Base-by-base conservation (phyloP, 305 asterid genomes). In the Solanum chacoense region DNA sequence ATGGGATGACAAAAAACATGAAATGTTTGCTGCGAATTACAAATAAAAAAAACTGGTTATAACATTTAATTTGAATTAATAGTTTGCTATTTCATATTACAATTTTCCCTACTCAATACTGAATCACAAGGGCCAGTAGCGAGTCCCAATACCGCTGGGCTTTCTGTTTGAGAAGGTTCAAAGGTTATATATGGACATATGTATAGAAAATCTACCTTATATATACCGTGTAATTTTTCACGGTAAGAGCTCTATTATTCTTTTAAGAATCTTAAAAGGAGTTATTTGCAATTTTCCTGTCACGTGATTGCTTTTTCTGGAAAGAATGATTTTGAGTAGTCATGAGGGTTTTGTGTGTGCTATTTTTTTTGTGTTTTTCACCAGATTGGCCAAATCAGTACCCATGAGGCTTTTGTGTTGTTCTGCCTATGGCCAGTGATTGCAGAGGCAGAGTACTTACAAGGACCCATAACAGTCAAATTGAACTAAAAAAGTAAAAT, bases 381-480 rank as follows among this genome's bases (percentile, higher is more conserved):
- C 85, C 85, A 79, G 65, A 79, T 79, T 38, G 85, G 50, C 35
- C n/a, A n/a, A 45, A 4, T 79, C 87, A 63, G n/a, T 50, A 74
- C 71, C 74, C 59, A 42, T 88, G 59, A 18, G 75, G 90, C 55
- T 28, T 38, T 93, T 86, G 90, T 88, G 88, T 76, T 89, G 59
- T 26, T 87, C 89, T 67, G 91, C 38, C 36, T 92, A 3, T 93
- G 91, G 85, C 89, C 93, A 88, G 91, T 89, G 87, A 92, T 90
- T 85, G 94, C 83, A 67, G 94, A 93, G 88, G 95, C 93, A 77
- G 95, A 91, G 89, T 89, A 92, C 90, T 1, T 89, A 85, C 91
- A 94, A 94, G 90, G 98, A 96, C 88, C 96, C 97, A 28, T 93
- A 55, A 55, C 26, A 55, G 67, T 20, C 26, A 1, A 55, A 55